These are phyloP conservation scores for Actinidia arguta DNA, from an alignment of 179 eudicot genomes.

Conservation along the genomic window DNA sequence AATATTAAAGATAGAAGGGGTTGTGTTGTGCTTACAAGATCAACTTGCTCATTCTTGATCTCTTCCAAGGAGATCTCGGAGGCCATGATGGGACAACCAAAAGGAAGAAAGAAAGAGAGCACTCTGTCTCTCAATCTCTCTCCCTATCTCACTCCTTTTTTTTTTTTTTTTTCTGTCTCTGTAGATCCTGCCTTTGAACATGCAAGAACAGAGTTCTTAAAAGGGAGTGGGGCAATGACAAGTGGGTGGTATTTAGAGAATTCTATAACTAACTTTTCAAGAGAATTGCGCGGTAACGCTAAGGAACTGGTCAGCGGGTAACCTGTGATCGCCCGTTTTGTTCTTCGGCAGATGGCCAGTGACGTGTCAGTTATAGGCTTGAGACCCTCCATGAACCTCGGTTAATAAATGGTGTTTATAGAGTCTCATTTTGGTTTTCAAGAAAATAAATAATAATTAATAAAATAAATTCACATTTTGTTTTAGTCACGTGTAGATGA, in stretches of 20 bases:
- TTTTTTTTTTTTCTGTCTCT: background rate
- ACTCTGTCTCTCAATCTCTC: slow-evolving; percentile 12
- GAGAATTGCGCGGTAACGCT: background rate
- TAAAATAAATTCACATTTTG: too few relatives aligned
- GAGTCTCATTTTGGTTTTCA: too few relatives aligned
- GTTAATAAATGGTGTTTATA: too few relatives aligned
- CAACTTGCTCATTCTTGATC: slow-evolving; percentile 59
- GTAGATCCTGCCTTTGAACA: background rate
- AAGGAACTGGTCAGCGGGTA: slow-evolving; percentile 9
- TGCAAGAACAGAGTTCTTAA: background rate
- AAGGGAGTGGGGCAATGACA: background rate
- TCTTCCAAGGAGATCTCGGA: slow-evolving; percentile 52
- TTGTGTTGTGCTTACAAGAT: slow-evolving; percentile 61
- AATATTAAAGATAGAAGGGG: background rate
- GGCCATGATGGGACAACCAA: slow-evolving; percentile 29
- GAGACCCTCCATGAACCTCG: too few relatives aligned
- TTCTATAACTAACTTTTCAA: background rate
- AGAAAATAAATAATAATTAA: too few relatives aligned
- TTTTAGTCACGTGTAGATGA: too few relatives aligned
- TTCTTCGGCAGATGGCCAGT: background rate
- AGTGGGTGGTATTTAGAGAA: background rate
- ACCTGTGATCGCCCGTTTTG: slow-evolving; percentile 1
- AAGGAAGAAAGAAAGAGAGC: slow-evolving; percentile 27
- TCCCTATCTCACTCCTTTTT: background rate
- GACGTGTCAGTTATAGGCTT: too few relatives aligned